phyloP scores from a whole-genome alignment of 2,329 filamentous ascomycete genomes.

The Eutypella sp. region DNA sequence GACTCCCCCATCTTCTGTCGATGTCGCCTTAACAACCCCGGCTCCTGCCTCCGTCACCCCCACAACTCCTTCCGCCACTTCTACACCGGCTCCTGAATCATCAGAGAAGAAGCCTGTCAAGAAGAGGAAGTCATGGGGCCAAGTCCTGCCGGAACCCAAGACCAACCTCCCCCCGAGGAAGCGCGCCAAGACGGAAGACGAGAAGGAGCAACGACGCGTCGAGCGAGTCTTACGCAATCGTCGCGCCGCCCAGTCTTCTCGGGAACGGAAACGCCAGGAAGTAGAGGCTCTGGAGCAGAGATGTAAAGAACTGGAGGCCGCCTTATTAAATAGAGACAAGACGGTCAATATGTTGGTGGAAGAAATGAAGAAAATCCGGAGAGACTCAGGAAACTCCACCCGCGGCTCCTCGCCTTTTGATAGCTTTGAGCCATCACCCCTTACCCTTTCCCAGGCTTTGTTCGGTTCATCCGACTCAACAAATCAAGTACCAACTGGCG shows the following conservation, averaged over 20 bases:
- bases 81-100: constrained; percentile 16
- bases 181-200: constrained; percentile 96
- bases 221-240: constrained; percentile 96
- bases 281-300: constrained; percentile 79
- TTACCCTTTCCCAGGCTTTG: constrained; percentile 55
- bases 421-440: constrained; percentile 38
- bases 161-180: constrained; percentile 93
- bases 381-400: constrained; percentile 36
- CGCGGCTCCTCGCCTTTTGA: constrained; percentile 38
- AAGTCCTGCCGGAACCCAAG: constrained; percentile 93
- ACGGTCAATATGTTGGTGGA: constrained; percentile 44
- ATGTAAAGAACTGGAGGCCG: constrained; percentile 65
- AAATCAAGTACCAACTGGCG: constrained; percentile 26
- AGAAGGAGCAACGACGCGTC: constrained; percentile 96
- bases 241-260: constrained; percentile 90
- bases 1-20: constrained; percentile 39
- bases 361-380: constrained; percentile 45
- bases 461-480: constrained; percentile 38
- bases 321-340: constrained; percentile 56
- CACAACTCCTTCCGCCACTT: constrained; percentile 13
- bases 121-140: constrained; percentile 98
- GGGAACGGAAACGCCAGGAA: constrained; percentile 84
- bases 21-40: constrained; percentile 12
- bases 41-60: constrained; percentile 9
- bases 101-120: constrained; percentile 67